Conservation (phyloP, 345 rosid species). For the Eucalyptus marginata region DNA sequence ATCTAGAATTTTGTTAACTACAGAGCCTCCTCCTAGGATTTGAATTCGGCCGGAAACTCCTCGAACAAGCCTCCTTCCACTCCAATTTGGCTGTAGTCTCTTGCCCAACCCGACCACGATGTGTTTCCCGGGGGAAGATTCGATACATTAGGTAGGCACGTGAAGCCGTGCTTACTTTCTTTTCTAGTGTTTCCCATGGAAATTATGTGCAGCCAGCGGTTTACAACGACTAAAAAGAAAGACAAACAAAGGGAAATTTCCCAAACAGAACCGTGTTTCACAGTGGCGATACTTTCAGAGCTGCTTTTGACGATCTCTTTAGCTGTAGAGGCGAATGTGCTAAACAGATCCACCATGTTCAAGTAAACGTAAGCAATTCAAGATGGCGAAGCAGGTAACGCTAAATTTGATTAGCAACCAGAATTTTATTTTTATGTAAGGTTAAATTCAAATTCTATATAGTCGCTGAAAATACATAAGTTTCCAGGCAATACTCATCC, state of each 20-base stretch:
- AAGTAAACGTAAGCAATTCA: neutral
- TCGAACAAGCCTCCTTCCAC: neutral
- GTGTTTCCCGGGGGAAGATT: no score
- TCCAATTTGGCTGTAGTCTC: neutral
- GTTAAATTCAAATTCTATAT: neutral
- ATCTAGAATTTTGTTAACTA: neutral
- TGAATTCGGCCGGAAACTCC: neutral
- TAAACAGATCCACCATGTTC: fast-evolving
- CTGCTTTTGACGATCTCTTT: neutral
- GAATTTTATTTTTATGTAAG: neutral
- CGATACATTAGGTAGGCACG: no score
- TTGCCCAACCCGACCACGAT: neutral
- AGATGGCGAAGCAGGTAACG: neutral
- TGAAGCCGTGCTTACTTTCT: neutral
- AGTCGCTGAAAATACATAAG: neutral
- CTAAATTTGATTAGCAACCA: neutral
- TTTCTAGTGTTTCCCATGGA: neutral
- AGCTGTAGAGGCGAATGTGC: neutral
- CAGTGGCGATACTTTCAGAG: fast-evolving
- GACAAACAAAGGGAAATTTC: neutral
- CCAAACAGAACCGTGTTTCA: neutral
- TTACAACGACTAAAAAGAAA: no score
- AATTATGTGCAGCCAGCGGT: no score
- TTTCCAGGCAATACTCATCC: neutral
- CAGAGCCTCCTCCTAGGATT: neutral